Percentiles rank a stretch among this genome's conserved stretches.
Evolutionary conservation across 306 rosid species (phyloP).

Genomic region (Cyamopsis tetragonoloba): DNA sequence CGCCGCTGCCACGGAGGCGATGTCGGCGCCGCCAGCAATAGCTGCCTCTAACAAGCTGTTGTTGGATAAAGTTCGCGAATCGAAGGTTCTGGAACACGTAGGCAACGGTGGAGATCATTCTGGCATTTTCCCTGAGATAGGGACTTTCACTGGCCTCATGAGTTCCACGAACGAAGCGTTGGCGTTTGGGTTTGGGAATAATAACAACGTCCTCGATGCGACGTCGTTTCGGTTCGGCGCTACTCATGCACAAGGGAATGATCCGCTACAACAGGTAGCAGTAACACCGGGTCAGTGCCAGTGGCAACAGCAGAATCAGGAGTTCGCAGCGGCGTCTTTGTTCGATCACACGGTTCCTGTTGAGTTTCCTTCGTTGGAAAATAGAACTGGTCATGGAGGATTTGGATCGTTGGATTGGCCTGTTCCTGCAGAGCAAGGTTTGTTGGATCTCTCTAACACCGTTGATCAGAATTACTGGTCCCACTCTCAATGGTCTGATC

Average conservation of each 20-base stretch:
- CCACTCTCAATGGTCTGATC: conserved; percentile 69
- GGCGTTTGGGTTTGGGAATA: conserved; percentile 39
- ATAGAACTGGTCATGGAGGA: conserved; percentile 37
- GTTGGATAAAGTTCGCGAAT: conserved; percentile 15
- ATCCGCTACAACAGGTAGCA: background rate
- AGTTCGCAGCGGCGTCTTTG: conserved; percentile 4
- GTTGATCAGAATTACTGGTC: conserved; percentile 82
- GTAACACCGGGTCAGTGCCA: background rate
- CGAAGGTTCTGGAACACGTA: conserved; percentile 26
- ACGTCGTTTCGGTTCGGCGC: conserved; percentile 45
- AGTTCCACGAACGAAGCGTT: conserved; percentile 39
- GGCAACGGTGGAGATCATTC: background rate
- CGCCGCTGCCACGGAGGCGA: conserved; percentile 50
- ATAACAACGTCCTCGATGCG: conserved; percentile 24
- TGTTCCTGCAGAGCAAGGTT: conserved; percentile 42
- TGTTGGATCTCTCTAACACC: conserved; percentile 62
- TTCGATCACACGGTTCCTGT: conserved; percentile 32
- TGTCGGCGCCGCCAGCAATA: conserved; percentile 43
- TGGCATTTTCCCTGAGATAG: conserved; percentile 64
- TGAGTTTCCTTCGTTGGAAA: conserved; percentile 42
- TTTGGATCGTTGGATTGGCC: conserved; percentile 86
- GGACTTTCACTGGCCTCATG: conserved; percentile 50
- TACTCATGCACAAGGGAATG: conserved; percentile 4
- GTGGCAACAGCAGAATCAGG: conserved; percentile 32
- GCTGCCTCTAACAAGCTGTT: conserved; percentile 18